Evolutionary conservation across 495 filamentous ascomycete species (phyloP).

Genomic region (Xylaria intraflava): DNA sequence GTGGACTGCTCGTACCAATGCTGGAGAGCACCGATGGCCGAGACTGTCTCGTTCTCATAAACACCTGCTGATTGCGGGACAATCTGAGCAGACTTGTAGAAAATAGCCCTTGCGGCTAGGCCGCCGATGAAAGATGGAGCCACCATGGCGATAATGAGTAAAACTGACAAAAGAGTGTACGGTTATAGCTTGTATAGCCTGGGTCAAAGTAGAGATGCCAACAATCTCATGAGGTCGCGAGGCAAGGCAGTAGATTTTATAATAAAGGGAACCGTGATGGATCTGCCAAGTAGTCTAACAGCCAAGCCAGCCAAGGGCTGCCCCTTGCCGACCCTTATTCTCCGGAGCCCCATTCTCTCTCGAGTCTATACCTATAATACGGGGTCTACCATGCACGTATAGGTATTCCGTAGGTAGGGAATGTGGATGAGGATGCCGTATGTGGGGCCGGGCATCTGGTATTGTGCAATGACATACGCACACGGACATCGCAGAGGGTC

Average conservation of each 20-base stretch:
- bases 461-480: slow-evolving; percentile 7
- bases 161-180: background rate
- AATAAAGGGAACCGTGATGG: no score
- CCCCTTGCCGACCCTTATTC: background rate
- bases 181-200: background rate
- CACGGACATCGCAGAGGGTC: background rate
- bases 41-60: slow-evolving; percentile 36
- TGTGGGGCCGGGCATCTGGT: slow-evolving; percentile 1
- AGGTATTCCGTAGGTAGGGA: no score
- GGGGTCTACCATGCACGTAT: background rate
- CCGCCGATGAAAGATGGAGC: slow-evolving; percentile 28
- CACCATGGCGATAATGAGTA: slow-evolving; percentile 20
- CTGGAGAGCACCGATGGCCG: slow-evolving; percentile 48
- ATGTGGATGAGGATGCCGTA: background rate
- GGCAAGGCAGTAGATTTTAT: background rate
- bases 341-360: no score
- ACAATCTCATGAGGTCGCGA: background rate
- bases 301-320: no score
- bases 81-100: slow-evolving; percentile 29
- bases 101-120: slow-evolving; percentile 33
- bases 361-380: background rate
- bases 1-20: slow-evolving; percentile 54
- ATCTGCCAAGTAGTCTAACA: no score
- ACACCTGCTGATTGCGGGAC: slow-evolving; percentile 11
- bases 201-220: background rate